phyloP scores from a whole-genome alignment of 371 early-diverging fungal genomes.

The Rhizopus arrhizus region DNA sequence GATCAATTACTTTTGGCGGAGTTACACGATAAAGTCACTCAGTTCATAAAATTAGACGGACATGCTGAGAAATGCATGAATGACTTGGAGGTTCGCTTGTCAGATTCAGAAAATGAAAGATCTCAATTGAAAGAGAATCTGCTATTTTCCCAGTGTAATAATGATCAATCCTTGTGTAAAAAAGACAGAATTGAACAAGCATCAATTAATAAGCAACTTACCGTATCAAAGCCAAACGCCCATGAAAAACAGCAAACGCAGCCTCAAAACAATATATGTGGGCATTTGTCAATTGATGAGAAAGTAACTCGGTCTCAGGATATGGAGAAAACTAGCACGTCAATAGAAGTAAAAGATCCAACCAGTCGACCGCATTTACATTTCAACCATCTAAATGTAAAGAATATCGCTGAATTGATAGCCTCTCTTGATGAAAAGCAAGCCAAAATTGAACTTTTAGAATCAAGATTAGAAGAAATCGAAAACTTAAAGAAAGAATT shows the following conservation, averaged over 20 bases:
- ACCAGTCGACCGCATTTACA: background rate
- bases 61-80: conserved; percentile 44
- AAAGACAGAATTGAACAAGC: conserved; percentile 7
- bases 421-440: conserved; percentile 17
- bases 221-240: conserved; percentile 19
- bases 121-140: conserved; percentile 7
- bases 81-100: conserved; percentile 35
- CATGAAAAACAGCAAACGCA: conserved; percentile 24
- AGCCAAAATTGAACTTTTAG: conserved; percentile 21
- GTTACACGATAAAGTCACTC: conserved; percentile 34
- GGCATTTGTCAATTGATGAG: too few species aligned
- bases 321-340: background rate
- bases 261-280: background rate
- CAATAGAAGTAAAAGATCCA: background rate
- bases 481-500: conserved; percentile 28
- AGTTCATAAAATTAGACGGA: conserved; percentile 37
- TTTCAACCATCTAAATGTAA: conserved; percentile 15
- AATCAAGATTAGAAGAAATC: conserved; percentile 30
- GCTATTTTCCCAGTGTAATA: background rate
- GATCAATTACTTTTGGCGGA: conserved; percentile 33
- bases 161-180: background rate
- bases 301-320: background rate
- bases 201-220: conserved; percentile 18
- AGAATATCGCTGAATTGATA: conserved; percentile 10
- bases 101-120: background rate